phyloP scores from a whole-genome alignment of 768 basidiomycete genomes.

The Lentinus brumalis region DNA sequence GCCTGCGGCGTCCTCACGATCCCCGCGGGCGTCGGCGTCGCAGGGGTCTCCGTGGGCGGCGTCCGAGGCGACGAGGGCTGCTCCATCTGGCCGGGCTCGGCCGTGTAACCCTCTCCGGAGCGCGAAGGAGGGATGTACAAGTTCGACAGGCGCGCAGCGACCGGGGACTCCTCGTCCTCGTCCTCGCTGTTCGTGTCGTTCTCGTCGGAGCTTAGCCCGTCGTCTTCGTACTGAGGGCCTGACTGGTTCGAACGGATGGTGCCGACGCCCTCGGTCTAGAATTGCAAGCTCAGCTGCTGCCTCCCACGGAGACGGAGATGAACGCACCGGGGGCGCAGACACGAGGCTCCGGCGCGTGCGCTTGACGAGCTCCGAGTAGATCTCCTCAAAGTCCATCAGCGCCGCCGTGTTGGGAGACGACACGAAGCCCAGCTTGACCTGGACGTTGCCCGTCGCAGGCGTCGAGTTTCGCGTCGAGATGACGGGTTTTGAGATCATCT shows the following conservation, averaged over 20 bases:
- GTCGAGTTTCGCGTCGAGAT: constrained; percentile 50
- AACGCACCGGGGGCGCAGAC: constrained; percentile 70
- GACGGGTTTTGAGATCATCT: constrained; percentile 52
- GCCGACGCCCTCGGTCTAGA: constrained; percentile 82
- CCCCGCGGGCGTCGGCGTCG: constrained; percentile 27
- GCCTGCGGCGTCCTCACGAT: constrained; percentile 26
- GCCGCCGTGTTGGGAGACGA: constrained; percentile 42
- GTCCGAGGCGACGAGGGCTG: constrained; percentile 11
- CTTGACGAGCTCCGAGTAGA: constrained; percentile 65
- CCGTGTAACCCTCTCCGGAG: neutral
- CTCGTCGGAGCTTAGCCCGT: constrained; percentile 66
- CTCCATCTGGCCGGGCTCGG: constrained; percentile 11
- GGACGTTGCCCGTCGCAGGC: constrained; percentile 52
- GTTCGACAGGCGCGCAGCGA: constrained; percentile 32
- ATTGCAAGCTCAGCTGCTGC: neutral
- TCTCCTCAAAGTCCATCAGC: constrained; percentile 55
- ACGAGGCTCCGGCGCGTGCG: constrained; percentile 67
- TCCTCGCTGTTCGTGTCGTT: constrained; percentile 40
- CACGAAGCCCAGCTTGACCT: constrained; percentile 65
- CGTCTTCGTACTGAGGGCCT: constrained; percentile 67
- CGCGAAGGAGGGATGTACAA: constrained; percentile 17
- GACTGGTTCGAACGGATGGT: constrained; percentile 68
- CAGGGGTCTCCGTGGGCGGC: constrained; percentile 22
- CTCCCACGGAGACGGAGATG: neutral
- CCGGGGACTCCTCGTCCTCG: constrained; percentile 36